Conservation (phyloP, 78 protist species). For the Chrysochromulina tobinii region DNA sequence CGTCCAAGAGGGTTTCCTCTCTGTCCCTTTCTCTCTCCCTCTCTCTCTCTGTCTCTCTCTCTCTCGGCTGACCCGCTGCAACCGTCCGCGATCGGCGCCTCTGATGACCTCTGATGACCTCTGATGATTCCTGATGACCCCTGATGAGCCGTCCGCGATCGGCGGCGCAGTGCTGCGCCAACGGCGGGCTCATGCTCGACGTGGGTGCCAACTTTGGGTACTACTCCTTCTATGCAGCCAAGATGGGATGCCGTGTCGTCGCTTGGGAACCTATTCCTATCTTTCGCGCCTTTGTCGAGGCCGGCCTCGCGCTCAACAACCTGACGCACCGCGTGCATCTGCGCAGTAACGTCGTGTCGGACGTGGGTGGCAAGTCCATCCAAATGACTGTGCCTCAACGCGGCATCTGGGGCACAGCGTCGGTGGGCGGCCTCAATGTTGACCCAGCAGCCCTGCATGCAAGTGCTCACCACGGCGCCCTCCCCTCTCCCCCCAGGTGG, state of each 20-base stretch:
- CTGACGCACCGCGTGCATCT: not conserved
- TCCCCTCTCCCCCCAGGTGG: too few species aligned
- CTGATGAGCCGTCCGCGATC: too few species aligned
- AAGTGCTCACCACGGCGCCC: too few species aligned
- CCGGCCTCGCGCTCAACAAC: slow-evolving; percentile 1
- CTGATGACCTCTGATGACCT: too few species aligned
- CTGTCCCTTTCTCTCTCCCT: too few species aligned
- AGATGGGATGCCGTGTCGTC: slow-evolving; percentile 27
- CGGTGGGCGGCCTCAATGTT: not conserved
- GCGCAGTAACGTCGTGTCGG: not conserved
- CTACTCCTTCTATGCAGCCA: slow-evolving; percentile 5
- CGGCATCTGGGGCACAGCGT: slow-evolving; percentile 22
- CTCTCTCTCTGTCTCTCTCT: too few species aligned
- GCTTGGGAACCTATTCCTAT: slow-evolving; percentile 23
- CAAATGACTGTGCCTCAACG: not conserved
- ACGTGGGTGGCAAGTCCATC: not conserved
- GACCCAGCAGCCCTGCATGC: too few species aligned
- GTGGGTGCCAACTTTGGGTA: slow-evolving; percentile 30
- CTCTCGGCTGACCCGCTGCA: too few species aligned
- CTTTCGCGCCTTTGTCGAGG: not conserved
- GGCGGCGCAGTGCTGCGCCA: not conserved
- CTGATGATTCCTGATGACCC: too few species aligned
- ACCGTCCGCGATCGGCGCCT: too few species aligned
- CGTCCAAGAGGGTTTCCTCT: too few species aligned
- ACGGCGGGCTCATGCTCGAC: slow-evolving; percentile 9